Base-by-base conservation (phyloP, 1,284 basidiomycete species). In the Pyrrhoderma lamaoense region DNA sequence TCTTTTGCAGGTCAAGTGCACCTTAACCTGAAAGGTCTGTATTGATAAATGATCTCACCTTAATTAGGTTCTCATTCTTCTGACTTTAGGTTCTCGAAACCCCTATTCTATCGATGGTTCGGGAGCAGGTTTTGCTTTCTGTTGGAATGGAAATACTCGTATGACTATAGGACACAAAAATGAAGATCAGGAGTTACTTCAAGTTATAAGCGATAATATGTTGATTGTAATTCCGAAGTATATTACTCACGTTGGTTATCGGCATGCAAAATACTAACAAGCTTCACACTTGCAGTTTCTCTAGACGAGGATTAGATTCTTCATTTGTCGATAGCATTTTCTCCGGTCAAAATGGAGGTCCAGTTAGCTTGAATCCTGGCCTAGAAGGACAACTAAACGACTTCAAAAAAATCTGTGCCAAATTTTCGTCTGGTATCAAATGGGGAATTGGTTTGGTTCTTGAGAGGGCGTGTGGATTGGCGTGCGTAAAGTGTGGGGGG, bases 51-150 rank as follows among this genome's bases (percentile, higher is more conserved):
- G 45, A 2, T 53, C 3, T 21, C 35, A 53, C 9, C 27, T 47
- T 35, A 21, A 57, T 25, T 53, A 37, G 37, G 5, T 5, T 31
- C 27, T 31, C 5, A 31, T n/a, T 31, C 27, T 31, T 55, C 58
- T 65, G 43, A 63, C 40, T 46, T n/a, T 52, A 93, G 93, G 93
- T 49, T 83, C 83, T 23, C 82, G 87, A 7, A 84, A 94, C 68
- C 94, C 95, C 0, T 88, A 93, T 64, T 69, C 76, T 34, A 70
- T 93, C 31, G 67, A 73, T 25, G 86, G 82, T n/a, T 68, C 74
- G 45, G 95, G 92, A 5, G 85, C 93, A 22, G 95, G 95, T 1
- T 96, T 96, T 65, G 89, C 86, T 4, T 75, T 96, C 31, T 85
- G 85, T 37, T 97, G 90, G 89, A 77, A 80, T 60, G 87, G 89